Evolutionary conservation across 106 monocot species (phyloP), one percentile per base, ranked within the genome.

Genomic region (Platanthera zijinensis): DNA sequence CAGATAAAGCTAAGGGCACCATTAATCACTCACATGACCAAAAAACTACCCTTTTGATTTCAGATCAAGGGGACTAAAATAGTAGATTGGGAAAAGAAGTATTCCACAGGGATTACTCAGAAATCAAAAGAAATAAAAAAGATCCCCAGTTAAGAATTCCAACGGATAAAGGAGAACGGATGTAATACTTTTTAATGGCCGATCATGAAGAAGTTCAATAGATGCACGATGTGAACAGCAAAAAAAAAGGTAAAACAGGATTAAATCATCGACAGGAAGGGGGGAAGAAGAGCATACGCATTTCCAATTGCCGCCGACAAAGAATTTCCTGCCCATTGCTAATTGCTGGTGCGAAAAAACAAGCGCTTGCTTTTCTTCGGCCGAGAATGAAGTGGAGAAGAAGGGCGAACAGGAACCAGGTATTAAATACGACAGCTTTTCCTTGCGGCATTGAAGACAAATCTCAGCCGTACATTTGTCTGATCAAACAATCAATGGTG

Each of bases 241-340:
- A 39, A 39, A 39, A 39, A 39, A 39, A 39, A 39, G 39, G 3
- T 66, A 66, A 32, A 66, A 66, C 11, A 19, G 66, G 32, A 21
- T 5, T 7, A 66, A 12, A 66, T 12, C 10, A 30, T 66, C 21
- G 21, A 66, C 4, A 0, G 5, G 32, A 66, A 30, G 6, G 32
- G 32, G 32, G 32, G 11, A 66, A 66, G 17, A 15, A 67, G 52
- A 67, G 52, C 22, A 74, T 95, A 95, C 95, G 86, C 92, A 95
- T 95, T 92, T 95, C 95, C 95, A 95, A 90, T 95, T 95, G 69
- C 95, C 92, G 46, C 95, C 92, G 71, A 95, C 95, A 85, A 92
- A 92, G 85, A 95, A 95, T 75, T 95, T 95, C 69, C 95, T 80
- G 48, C 78, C 92, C 95, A 96, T 96, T 51, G 79, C 77, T 63